Evolutionary conservation across 805 yeast species (phyloP).

Genomic region (Tetrapisispora phaffii): DNA sequence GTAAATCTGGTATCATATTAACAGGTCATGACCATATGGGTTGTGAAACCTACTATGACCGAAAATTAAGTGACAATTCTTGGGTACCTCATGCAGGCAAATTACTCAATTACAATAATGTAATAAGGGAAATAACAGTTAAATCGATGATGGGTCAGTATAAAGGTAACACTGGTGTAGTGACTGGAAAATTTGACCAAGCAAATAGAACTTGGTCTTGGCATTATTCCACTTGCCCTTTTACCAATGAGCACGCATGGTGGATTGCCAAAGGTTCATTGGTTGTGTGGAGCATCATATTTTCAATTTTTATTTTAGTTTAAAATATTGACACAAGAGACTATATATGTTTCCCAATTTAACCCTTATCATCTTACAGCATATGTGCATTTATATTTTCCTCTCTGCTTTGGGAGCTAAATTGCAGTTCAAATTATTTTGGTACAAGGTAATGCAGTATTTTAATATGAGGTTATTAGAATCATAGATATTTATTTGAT

Average conservation of each 20-base stretch:
- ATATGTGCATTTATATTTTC: too few species aligned
- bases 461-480: too few species aligned
- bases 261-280: slow-evolving; percentile 69
- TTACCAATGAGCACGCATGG: slow-evolving; percentile 86
- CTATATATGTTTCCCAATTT: too few species aligned
- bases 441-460: too few species aligned
- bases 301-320: slow-evolving; percentile 22
- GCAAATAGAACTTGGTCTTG: slow-evolving; percentile 47
- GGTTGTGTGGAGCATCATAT: slow-evolving; percentile 33
- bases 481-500: too few species aligned
- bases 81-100: slow-evolving; percentile 38
- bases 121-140: slow-evolving; percentile 71
- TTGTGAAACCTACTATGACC: slow-evolving; percentile 62
- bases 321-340: neutral
- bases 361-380: too few species aligned
- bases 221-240: slow-evolving; percentile 65
- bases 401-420: too few species aligned
- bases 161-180: slow-evolving; percentile 77
- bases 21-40: slow-evolving; percentile 98
- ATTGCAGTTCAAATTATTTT: too few species aligned
- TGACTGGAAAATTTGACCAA: slow-evolving; percentile 59
- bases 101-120: slow-evolving; percentile 8
- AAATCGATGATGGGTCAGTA: slow-evolving; percentile 95
- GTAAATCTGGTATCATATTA: slow-evolving; percentile 65
- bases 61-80: slow-evolving; percentile 29